Percentiles rank a stretch among this genome's conserved stretches.
These are phyloP conservation scores for Boletellus ananiceps DNA, from an alignment of 768 basidiomycete species.

Conservation along the genomic window DNA sequence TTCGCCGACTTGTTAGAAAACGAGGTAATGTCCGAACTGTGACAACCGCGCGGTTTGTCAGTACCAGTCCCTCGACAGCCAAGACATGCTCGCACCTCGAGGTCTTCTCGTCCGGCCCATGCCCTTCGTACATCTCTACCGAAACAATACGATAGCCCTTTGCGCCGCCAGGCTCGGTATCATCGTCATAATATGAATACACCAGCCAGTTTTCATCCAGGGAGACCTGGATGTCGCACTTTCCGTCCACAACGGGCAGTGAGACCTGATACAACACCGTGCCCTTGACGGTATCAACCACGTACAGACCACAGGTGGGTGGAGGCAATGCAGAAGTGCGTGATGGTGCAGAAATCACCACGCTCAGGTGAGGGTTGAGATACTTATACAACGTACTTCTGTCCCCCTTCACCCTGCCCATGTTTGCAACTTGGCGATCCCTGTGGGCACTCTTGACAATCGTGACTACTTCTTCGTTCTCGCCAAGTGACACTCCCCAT, in stretches of 20 bases:
- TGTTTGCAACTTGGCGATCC: slow-evolving; percentile 58
- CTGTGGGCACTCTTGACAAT: slow-evolving; percentile 43
- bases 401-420: slow-evolving; percentile 84
- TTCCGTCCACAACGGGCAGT: slow-evolving; percentile 41
- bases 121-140: slow-evolving; percentile 87
- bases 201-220: slow-evolving; percentile 92
- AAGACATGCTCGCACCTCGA: slow-evolving; percentile 51
- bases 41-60: neutral
- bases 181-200: slow-evolving; percentile 76
- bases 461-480: slow-evolving; percentile 52
- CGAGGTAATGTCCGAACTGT: slow-evolving; percentile 51
- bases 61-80: slow-evolving; percentile 5
- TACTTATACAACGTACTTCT: slow-evolving; percentile 92
- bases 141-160: slow-evolving; percentile 74
- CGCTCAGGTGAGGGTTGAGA: slow-evolving; percentile 75
- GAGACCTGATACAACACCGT: slow-evolving; percentile 63
- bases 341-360: slow-evolving; percentile 51
- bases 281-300: slow-evolving; percentile 80
- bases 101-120: slow-evolving; percentile 59
- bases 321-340: slow-evolving; percentile 10
- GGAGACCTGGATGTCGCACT: slow-evolving; percentile 62
- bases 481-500: slow-evolving; percentile 59
- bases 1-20: slow-evolving; percentile 50
- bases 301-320: slow-evolving; percentile 56
- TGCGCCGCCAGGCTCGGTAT: slow-evolving; percentile 41